A percentile compares a stretch with the other conserved stretches of the same genome.
Evolutionary conservation across 148 eudicot genomes (phyloP).

Genomic region (Camellia sinensis): DNA sequence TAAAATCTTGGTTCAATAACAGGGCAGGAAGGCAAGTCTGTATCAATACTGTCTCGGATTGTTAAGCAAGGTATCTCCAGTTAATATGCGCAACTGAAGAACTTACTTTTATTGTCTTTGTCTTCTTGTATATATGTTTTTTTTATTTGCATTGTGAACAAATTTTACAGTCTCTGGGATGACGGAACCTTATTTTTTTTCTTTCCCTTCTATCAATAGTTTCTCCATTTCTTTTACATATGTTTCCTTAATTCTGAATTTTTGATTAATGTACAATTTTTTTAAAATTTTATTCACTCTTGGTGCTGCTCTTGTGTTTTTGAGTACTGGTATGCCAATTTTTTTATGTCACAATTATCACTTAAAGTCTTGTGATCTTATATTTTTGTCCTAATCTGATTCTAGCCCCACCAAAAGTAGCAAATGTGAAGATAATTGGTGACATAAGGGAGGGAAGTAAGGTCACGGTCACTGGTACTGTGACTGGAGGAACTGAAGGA

Average conservation of each 20-base stretch:
- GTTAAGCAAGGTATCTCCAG: slow-evolving; percentile 66
- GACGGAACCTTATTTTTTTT: too few relatives aligned
- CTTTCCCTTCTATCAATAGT: too few relatives aligned
- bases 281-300: not conserved
- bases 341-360: not conserved
- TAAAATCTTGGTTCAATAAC: slow-evolving; percentile 25
- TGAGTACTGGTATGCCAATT: not conserved
- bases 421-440: slow-evolving; percentile 73
- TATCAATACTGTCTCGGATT: slow-evolving; percentile 52
- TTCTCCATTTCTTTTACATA: not conserved
- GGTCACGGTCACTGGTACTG: slow-evolving; percentile 76
- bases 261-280: not conserved
- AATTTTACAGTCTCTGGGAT: not conserved
- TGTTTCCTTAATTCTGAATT: not conserved
- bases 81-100: slow-evolving; percentile 9
- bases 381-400: slow-evolving; percentile 15
- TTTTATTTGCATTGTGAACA: not conserved
- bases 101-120: not conserved
- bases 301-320: not conserved
- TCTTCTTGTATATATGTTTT: not conserved
- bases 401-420: slow-evolving; percentile 93
- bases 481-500: slow-evolving; percentile 94
- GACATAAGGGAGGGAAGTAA: slow-evolving; percentile 90
- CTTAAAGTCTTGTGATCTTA: not conserved
- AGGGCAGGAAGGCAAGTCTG: slow-evolving; percentile 93